Evolutionary conservation across 306 rosid genomes (phyloP).

Genomic region (Fragaria nilgerrensis): DNA sequence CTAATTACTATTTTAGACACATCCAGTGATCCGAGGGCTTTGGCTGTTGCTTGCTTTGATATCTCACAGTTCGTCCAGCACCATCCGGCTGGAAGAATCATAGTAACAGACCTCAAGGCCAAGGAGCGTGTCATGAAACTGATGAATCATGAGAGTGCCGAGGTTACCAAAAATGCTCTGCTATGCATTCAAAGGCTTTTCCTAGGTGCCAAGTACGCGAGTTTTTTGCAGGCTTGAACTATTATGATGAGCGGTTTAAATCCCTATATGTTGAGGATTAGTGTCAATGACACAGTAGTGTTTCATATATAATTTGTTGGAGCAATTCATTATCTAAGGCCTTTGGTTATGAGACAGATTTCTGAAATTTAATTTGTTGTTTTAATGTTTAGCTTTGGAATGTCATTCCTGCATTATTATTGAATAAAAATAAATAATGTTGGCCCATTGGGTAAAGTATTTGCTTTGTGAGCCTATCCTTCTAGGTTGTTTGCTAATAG

Average conservation of each 20-base stretch:
- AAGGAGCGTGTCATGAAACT: slow-evolving; percentile 94
- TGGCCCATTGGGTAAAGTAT: not conserved
- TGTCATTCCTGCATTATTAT: not conserved
- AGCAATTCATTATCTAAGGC: slow-evolving; percentile 2
- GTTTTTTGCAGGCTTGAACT: slow-evolving; percentile 82
- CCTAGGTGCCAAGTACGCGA: slow-evolving; percentile 88
- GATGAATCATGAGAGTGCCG: slow-evolving; percentile 89
- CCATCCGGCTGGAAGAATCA: slow-evolving; percentile 84
- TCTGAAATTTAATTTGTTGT: slow-evolving; percentile 3
- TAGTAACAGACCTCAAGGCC: slow-evolving; percentile 90
- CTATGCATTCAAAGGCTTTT: slow-evolving; percentile 97
- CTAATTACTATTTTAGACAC: slow-evolving; percentile 84
- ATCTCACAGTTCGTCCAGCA: slow-evolving; percentile 85
- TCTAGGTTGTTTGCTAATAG: too few species aligned
- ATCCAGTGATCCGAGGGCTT: slow-evolving; percentile 77
- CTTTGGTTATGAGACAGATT: slow-evolving; percentile 10
- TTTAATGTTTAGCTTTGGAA: not conserved
- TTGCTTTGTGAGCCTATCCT: not conserved
- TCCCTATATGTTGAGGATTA: not conserved
- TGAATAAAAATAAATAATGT: slow-evolving; percentile 3
- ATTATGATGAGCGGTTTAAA: not conserved
- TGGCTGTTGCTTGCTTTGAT: slow-evolving; percentile 91
- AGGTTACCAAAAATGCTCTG: slow-evolving; percentile 92
- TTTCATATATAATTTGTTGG: not conserved
- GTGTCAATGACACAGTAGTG: not conserved